Evolutionary conservation across 352 stramenopile species (phyloP), one percentile per base, ranked within the genome.

Genomic region (Phytopythium kandeliae): DNA sequence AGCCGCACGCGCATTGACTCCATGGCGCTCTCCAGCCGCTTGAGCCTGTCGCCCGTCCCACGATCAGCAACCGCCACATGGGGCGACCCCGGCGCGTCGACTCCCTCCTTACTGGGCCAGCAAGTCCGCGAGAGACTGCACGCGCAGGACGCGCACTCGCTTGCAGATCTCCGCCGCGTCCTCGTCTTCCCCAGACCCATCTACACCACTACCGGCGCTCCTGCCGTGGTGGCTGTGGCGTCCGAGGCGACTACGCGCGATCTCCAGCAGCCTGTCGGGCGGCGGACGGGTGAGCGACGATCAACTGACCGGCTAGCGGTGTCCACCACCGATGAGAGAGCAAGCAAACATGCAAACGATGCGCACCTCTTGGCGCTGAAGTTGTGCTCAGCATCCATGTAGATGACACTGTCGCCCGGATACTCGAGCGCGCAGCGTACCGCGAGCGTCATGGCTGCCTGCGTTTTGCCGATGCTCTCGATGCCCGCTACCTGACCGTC

Each of bases 381-480:
- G 48, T 85, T 86, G 44, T 78, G 71, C 40, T 87, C 79, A 4
- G 67, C 71, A 42, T 93, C 79, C 41, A 90, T 73, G 54, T 82
- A 93, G 46, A 93, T 43, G 21, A 92, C 68, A 0, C 50, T 58
- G 16, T 65, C 61, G 5, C 82, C 58, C 5, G 67, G 67, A 53
- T 90, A 85, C 51, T 91, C 74, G 47, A 86, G 57, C 8, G 72
- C 70, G 43, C 78, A 92, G 15, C 71, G 58, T 37, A 89, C 78
- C 3, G 78, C 74, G 25, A 93, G 62, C n/a, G 75, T 86, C 77
- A 91, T 87, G 17, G 65, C 70, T 19, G 74, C 49, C 58, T 93
- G 83, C 40, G 69, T 85, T 57, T 93, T 93, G 37, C 83, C 83
- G 28, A 91, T 86, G 8, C 67, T 78, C 30, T 76, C 62, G n/a